Base-by-base conservation (phyloP, 2,329 filamentous ascomycete species). In the Pseudogymnoascus sp. region DNA sequence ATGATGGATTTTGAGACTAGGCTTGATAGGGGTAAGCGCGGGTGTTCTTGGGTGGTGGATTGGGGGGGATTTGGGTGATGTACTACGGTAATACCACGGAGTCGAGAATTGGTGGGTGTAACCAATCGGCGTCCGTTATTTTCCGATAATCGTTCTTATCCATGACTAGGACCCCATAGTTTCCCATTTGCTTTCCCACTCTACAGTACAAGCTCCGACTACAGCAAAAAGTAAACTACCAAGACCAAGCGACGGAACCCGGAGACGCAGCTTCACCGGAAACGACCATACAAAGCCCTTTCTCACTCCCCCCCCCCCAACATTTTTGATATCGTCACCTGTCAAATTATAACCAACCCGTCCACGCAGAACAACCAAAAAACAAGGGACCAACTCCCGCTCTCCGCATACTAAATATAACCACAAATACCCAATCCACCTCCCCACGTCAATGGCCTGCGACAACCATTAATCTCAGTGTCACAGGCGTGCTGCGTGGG, bases 401-500 rank as follows among this genome's bases (percentile, higher is more conserved):
- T 14, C 21, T 23, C 12, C 6, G 42, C 42, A 25, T 25, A 21
- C 42, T 2, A n/a, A 31, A 46, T 6, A 34, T 34, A 46, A 46
- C 14, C 21, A 18, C 18, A 8, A 5, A 25, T 25, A 9, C 6
- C 42, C 42, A 46, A 23, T 25, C 18, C 12, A 43, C 9, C 16
- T 23, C 40, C 42, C 42, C 12, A 36, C 69, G 80, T 78, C 80
- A 82, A 85, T 85, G 83, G 79, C 79, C 80, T 77, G 78, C 75
- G 76, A 79, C 77, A 79, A 79, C 76, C 78, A 79, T 74, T 85
- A 84, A 78, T 69, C 74, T 69, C 69, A 72, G 76, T 76, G 75
- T 77, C 74, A 79, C 79, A 80, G 80, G 80, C 79, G 80, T 81
- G 79, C 81, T 78, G 80, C 78, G 80, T 80, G 81, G 80, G 80